phyloP scores from a whole-genome alignment of 805 yeast genomes.

The Scheffersomyces amazonensis region DNA sequence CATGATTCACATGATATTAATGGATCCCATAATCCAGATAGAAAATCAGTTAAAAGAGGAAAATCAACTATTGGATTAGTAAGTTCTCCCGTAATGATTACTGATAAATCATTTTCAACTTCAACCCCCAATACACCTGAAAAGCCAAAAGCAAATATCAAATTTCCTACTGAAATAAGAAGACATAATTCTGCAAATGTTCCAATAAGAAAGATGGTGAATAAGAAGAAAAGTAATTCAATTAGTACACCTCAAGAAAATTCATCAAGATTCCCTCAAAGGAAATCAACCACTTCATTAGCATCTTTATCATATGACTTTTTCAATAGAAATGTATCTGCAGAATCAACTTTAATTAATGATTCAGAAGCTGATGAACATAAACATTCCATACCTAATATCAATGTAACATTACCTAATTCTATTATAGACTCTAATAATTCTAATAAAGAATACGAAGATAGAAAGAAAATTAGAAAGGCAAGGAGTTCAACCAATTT shows the following conservation, averaged over 20 bases:
- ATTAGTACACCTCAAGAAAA: slow-evolving; percentile 8
- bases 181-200: slow-evolving; percentile 21
- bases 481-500: slow-evolving; percentile 37
- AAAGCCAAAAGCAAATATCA: slow-evolving; percentile 1
- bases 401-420: neutral
- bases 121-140: slow-evolving; percentile 11
- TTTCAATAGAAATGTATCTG: slow-evolving; percentile 1
- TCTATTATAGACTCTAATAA: neutral
- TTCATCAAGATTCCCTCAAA: slow-evolving; percentile 7
- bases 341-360: slow-evolving; percentile 11
- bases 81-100: slow-evolving; percentile 18
- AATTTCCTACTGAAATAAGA: slow-evolving; percentile 17
- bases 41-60: neutral
- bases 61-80: slow-evolving; percentile 12
- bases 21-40: neutral
- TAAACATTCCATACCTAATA: neutral
- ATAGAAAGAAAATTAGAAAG: slow-evolving; percentile 18
- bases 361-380: slow-evolving; percentile 8
- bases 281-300: slow-evolving; percentile 21
- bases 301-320: slow-evolving; percentile 5
- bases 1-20: neutral
- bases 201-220: neutral
- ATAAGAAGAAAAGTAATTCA: slow-evolving; percentile 12
- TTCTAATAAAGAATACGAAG: neutral
- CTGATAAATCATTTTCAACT: slow-evolving; percentile 3